Evolutionary conservation across 352 stramenopile genomes (phyloP).

Genomic region (Aphanomyces invadans): DNA sequence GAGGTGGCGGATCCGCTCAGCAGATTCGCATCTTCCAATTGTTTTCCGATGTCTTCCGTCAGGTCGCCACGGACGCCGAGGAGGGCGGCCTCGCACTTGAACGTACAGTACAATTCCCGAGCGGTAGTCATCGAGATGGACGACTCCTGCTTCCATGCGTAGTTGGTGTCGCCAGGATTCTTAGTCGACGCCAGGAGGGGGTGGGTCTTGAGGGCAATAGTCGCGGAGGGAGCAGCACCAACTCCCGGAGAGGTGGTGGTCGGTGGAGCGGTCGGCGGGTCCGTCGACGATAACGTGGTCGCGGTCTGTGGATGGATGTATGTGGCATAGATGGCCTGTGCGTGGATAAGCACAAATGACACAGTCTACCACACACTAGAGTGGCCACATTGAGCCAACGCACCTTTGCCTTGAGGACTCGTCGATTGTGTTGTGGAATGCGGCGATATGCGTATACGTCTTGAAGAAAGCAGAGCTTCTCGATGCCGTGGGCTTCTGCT

Average conservation of each 20-base stretch:
- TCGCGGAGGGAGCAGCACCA: background rate
- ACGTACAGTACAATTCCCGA: conserved; percentile 2
- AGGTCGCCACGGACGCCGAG: conserved; percentile 11
- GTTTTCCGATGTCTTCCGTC: conserved; percentile 30
- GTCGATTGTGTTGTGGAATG: conserved; percentile 41
- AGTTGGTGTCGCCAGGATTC: conserved; percentile 17
- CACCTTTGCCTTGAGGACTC: conserved; percentile 40
- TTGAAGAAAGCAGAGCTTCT: conserved; percentile 62
- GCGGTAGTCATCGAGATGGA: background rate
- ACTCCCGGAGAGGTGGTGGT: conserved; percentile 20
- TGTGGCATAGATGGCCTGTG: background rate
- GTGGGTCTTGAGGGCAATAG: background rate
- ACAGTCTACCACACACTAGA: too few species aligned
- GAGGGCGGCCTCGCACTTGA: conserved; percentile 8
- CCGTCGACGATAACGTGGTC: background rate
- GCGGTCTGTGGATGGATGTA: background rate
- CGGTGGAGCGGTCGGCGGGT: conserved; percentile 20
- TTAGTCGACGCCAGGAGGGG: background rate
- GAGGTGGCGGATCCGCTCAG: conserved; percentile 46
- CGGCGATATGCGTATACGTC: conserved; percentile 62
- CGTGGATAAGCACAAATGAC: conserved; percentile 35
- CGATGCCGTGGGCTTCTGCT: conserved; percentile 41
- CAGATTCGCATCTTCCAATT: conserved; percentile 48
- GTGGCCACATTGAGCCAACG: too few species aligned
- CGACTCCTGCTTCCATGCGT: conserved; percentile 20